Evolutionary conservation across 140 eudicot genomes (phyloP), one percentile per base, ranked within the genome.

Genomic region (Cichorium intybus): DNA sequence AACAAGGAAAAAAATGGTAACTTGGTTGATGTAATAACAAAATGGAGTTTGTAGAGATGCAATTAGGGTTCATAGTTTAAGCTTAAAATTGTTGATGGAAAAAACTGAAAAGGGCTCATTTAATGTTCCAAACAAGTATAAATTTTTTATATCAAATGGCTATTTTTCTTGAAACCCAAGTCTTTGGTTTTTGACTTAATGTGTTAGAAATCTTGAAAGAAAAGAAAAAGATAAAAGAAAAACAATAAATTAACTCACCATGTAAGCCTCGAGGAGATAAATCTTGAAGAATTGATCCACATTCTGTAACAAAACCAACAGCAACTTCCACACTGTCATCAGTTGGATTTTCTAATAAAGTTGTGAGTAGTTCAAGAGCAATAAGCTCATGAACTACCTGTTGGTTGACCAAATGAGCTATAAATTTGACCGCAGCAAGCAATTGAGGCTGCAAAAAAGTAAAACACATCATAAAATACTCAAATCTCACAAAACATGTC

Each of bases 271-370:
- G 78, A 7, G 95, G 97, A 24, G 85, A 73, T 24, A 94, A 71
- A 60, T 94, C 99, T 49, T 94, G 95, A n/a, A 94, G 97, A 56
- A 86, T 86, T 16, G 95, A 77, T 18, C 99, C 99, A 29, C 99
- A 94, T 54, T 94, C 94, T 0, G 95, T 94, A 39, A 94, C 91
- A 78, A 94, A 94, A 7, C 93, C 97, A 39, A 84, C 99, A 27
- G 97, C 97, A 22, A 94, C 99, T 68, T 94, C 99, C 37, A 94
- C 97, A 62, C 99, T 89, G 34, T 89, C 97, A 82, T 89, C 99
- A n/a, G 97, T 86, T 6, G 97, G 97, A 61, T 82, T 85, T 46
- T 86, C 95, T 59, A 94, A 75, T 37, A 89, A 51, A 54, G 84
- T 68, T 0, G 94, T 89, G 10, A 89, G 86, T 52, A 94, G 82